phyloP scores from a whole-genome alignment of 345 rosid species.

The Jatropha curcas region DNA sequence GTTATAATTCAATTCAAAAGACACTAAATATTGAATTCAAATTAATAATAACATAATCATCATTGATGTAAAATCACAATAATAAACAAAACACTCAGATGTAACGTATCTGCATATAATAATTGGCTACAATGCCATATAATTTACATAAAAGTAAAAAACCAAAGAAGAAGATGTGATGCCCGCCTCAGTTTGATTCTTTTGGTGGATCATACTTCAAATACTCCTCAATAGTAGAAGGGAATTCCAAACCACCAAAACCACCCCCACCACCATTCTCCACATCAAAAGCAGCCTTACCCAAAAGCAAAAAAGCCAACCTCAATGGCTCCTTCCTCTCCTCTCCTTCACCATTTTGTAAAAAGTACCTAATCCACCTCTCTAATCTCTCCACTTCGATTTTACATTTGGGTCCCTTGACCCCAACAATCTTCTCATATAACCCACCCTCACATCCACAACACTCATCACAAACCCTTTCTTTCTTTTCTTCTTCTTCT shows the following conservation, averaged over 20 bases:
- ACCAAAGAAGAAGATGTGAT: background rate
- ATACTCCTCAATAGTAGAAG: constrained; percentile 41
- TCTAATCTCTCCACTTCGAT: constrained; percentile 46
- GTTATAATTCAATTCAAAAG: no score
- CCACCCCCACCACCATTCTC: constrained; percentile 22
- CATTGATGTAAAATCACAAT: background rate
- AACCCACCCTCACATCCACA: constrained; percentile 44
- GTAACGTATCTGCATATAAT: no score
- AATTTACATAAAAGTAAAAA: background rate
- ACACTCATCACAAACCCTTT: constrained; percentile 16
- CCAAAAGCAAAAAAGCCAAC: constrained; percentile 50
- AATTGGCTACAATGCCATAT: background rate
- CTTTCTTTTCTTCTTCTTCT: constrained; percentile 24
- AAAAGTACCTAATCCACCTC: constrained; percentile 42
- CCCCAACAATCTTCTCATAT: constrained; percentile 48
- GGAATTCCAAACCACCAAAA: constrained; percentile 44
- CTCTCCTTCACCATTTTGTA: constrained; percentile 18
- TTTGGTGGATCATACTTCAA: constrained; percentile 44
- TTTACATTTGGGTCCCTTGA: constrained; percentile 50
- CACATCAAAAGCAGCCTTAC: constrained; percentile 37
- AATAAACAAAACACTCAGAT: background rate
- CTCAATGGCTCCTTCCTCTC: constrained; percentile 43
- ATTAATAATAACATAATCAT: no score
- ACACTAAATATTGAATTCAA: no score
- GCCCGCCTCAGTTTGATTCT: constrained; percentile 12